phyloP scores from a whole-genome alignment of 148 eudicot genomes.

The Persicaria tinctoria region DNA sequence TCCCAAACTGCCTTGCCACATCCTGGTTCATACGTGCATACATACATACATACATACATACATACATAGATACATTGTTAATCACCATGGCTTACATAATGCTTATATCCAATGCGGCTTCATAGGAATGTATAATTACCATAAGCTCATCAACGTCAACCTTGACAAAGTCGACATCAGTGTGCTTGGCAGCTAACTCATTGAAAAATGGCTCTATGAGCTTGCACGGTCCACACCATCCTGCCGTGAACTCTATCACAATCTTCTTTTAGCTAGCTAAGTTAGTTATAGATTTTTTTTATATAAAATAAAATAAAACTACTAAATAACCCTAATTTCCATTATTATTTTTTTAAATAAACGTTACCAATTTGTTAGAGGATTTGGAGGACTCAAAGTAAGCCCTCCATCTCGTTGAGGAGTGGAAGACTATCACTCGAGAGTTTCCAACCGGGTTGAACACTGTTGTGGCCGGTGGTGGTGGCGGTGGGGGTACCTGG shows the following conservation, averaged over 20 bases:
- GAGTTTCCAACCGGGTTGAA: neutral
- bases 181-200: conserved; percentile 7
- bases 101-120: neutral
- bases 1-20: conserved; percentile 36
- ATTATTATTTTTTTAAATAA: too few relatives aligned
- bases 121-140: neutral
- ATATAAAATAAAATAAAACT: neutral
- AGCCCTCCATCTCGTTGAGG: conserved; percentile 10
- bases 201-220: conserved; percentile 15
- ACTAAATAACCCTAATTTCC: neutral
- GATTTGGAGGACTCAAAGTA: conserved; percentile 10
- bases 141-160: conserved; percentile 16
- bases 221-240: conserved; percentile 17
- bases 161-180: conserved; percentile 17
- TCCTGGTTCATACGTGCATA: conserved; percentile 20
- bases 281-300: neutral
- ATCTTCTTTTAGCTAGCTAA: neutral
- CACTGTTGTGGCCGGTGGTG: neutral
- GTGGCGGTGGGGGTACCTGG: neutral
- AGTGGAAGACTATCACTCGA: conserved; percentile 24
- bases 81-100: neutral
- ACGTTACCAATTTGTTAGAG: conserved; percentile 8
- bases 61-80: neutral
- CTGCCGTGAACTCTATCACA: conserved; percentile 16
- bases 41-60: neutral